These are phyloP conservation scores for Hymenoscyphus infarciens DNA, from an alignment of 2,329 filamentous ascomycete genomes.

Conservation along the genomic window DNA sequence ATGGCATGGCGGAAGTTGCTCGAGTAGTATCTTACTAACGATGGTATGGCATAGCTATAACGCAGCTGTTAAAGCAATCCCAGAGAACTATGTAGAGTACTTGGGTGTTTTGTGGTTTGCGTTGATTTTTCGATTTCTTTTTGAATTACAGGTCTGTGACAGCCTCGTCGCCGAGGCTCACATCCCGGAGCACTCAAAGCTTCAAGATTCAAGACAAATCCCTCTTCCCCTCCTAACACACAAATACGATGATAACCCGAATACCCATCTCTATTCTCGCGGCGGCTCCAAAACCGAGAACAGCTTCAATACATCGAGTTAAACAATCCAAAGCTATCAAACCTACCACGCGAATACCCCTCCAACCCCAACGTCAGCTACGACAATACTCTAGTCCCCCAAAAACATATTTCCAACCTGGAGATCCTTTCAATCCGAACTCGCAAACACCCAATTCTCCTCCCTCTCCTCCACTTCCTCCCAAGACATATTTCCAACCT, in stretches of 20 bases:
- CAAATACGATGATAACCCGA: neutral
- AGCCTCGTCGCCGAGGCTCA: too few relatives aligned
- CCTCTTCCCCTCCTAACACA: neutral
- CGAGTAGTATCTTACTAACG: too few relatives aligned
- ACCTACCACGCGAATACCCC: neutral
- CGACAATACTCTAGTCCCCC: neutral
- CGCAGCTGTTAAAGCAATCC: too few relatives aligned
- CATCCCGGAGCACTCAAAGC: neutral
- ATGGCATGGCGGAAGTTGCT: too few relatives aligned
- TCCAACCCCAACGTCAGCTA: neutral
- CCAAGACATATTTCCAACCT: slow-evolving; percentile 9
- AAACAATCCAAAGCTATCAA: neutral
- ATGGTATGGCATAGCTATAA: too few relatives aligned
- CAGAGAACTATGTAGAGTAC: too few relatives aligned
- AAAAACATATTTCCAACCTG: neutral
- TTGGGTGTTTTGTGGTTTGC: too few relatives aligned
- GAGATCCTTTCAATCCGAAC: neutral
- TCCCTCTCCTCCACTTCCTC: slow-evolving; percentile 11
- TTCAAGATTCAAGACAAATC: neutral
- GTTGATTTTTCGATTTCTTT: too few relatives aligned
- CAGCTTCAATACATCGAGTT: neutral
- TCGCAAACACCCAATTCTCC: neutral
- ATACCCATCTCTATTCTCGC: neutral
- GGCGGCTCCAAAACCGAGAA: neutral
- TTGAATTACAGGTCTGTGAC: too few relatives aligned